Conservation (phyloP, 208 protist species). For the Blastocrithidia nonstop region DNA sequence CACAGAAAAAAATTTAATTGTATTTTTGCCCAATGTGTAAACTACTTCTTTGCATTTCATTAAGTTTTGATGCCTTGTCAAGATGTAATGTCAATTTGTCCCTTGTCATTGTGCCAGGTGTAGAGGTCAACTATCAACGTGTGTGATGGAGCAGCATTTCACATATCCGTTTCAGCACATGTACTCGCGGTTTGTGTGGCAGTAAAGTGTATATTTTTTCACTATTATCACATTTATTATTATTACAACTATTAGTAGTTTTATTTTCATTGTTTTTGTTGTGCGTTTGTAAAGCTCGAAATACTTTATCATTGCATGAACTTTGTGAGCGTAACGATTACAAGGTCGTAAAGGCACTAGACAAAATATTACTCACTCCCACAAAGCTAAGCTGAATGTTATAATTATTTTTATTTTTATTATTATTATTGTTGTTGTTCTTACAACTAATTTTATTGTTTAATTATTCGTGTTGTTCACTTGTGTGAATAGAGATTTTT, state of each 20-base stretch:
- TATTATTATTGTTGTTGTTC: too few species aligned
- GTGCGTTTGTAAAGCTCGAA: background rate
- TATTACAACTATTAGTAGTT: background rate
- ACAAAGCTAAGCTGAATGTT: slow-evolving; percentile 35
- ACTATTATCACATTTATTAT: background rate
- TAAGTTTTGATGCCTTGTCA: too few species aligned
- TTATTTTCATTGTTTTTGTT: background rate
- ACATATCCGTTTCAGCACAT: slow-evolving; percentile 47
- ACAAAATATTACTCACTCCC: slow-evolving; percentile 19
- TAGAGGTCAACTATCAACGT: too few species aligned
- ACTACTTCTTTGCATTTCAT: too few species aligned
- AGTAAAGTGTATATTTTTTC: slow-evolving; percentile 23
- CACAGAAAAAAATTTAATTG: too few species aligned
- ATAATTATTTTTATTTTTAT: too few species aligned
- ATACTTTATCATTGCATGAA: slow-evolving; percentile 11
- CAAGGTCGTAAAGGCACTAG: slow-evolving; percentile 13
- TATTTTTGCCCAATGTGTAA: too few species aligned
- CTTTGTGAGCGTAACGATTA: slow-evolving; percentile 25
- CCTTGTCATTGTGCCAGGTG: too few species aligned
- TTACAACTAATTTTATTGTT: too few species aligned
- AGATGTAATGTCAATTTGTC: too few species aligned
- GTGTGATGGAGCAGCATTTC: slow-evolving; percentile 30
- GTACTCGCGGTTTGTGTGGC: slow-evolving; percentile 62
- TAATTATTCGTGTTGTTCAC: too few species aligned
- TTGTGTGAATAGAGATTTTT: too few species aligned